Base-by-base conservation (phyloP, 805 yeast species). In the Dipodascus albidus region DNA sequence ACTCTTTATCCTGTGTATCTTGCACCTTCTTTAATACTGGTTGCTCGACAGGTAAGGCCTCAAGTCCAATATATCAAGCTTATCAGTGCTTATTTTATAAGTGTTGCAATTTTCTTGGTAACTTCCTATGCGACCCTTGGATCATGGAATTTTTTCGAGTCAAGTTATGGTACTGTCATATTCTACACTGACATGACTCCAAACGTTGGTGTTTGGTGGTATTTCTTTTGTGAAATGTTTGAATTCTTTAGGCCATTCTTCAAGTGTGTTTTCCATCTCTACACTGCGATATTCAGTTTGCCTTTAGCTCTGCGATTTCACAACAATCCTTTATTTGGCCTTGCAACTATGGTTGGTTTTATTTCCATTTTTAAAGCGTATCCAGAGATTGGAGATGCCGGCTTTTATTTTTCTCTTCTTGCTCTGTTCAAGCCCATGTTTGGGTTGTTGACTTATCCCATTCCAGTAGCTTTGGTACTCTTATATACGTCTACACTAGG, bases 131-230 rank as follows among this genome's bases (percentile, higher is more conserved):
- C 57, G 3, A 58, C 65, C 9, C 51, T 64, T 0, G 64, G 58
- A 19, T 62, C 69, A 2, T 67, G 68, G 67, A 60, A 61, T 50
- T 80, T 81, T 62, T 49, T 86, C n/a, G 54, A 62, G 33, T 69
- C 79, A 8, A 75, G 79, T 42, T 87, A 83, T 62, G 81, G 83
- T 15, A 59, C 66, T 6, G 56, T 58, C 3, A 9, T 21, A 4
- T 21, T 47, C 4, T 47, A 47, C 61, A 75, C 75, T 41, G 90
- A 87, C 58, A 79, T 89, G 56, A 75, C 82, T 3, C 99, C 99
- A 23, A 93, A 93, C 68, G 67, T 93, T 59, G 99, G 99, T 0
- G 72, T 93, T 20, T 93, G 99, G 99, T 93, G 99, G 99, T 93
- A 93, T 71, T 82, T 90, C 62, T 93, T 93, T 73, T 85, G 91